Evolutionary conservation across 805 yeast genomes (phyloP).

Genomic region (Schizosaccharomyces lindneri): DNA sequence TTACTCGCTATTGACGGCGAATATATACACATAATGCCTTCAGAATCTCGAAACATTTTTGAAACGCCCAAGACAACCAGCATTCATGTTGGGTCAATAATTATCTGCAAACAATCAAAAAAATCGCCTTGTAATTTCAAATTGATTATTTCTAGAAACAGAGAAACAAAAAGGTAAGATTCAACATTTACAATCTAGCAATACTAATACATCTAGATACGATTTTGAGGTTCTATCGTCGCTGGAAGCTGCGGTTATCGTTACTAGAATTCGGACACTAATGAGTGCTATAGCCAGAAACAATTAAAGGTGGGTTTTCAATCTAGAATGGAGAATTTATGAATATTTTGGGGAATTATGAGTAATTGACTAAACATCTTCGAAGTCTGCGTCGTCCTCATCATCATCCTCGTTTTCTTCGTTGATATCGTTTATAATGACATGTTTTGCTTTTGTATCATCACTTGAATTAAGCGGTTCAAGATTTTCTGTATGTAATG

Average conservation of each 20-base stretch:
- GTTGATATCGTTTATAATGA: constrained; percentile 7
- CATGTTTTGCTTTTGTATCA: constrained; percentile 7
- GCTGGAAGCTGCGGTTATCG: constrained; percentile 45
- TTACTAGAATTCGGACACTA: constrained; percentile 40
- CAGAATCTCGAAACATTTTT: constrained; percentile 51
- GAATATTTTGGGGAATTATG: neutral
- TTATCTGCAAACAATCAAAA: constrained; percentile 48
- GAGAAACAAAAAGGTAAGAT: constrained; percentile 34
- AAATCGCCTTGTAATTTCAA: constrained; percentile 62
- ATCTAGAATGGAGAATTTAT: neutral
- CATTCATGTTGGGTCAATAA: constrained; percentile 58
- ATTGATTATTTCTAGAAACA: constrained; percentile 43
- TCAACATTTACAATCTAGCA: neutral
- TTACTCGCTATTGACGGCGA: constrained; percentile 84
- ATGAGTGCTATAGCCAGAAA: neutral
- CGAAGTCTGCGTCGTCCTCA: constrained; percentile 12
- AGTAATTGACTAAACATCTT: constrained; percentile 5
- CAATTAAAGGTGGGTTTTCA: neutral
- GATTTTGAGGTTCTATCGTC: constrained; percentile 54
- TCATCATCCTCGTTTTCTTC: constrained; percentile 8
- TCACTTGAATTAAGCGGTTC: neutral
- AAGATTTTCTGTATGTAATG: neutral
- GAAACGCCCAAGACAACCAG: constrained; percentile 61
- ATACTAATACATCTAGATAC: constrained; percentile 16
- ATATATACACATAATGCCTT: constrained; percentile 67